A percentile compares a stretch with the other conserved stretches of the same genome.
phyloP scores from a whole-genome alignment of 495 filamentous ascomycete species.

The Penicillium tannophilum region DNA sequence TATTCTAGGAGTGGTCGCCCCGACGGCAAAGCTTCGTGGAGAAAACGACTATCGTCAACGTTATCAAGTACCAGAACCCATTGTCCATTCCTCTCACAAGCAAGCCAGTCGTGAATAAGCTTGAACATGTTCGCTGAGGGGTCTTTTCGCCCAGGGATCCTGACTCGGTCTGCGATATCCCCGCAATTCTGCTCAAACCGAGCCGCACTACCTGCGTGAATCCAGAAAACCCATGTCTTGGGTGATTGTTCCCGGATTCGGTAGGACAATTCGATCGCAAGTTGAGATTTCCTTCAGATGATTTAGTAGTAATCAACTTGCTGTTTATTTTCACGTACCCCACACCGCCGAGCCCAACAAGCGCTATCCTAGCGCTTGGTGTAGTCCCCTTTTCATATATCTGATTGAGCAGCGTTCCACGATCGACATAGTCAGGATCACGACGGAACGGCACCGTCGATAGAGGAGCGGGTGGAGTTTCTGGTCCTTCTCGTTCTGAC shows the following conservation, averaged over 20 bases:
- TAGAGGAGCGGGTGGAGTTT: conserved; percentile 1
- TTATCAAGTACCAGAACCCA: conserved; percentile 14
- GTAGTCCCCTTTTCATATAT: background rate
- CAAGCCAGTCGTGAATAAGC: conserved; percentile 42
- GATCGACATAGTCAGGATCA: conserved; percentile 6
- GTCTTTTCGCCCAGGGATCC: conserved; percentile 38
- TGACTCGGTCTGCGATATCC: conserved; percentile 39
- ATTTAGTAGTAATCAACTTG: background rate
- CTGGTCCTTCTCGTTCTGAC: background rate
- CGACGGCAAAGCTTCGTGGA: conserved; percentile 11
- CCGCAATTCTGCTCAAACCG: conserved; percentile 42
- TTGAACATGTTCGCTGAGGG: conserved; percentile 40
- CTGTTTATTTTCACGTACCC: conserved; percentile 1
- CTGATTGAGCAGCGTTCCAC: background rate
- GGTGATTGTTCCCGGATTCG: conserved; percentile 36
- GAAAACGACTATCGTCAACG: conserved; percentile 23
- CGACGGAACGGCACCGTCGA: conserved; percentile 2
- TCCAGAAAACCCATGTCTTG: conserved; percentile 52
- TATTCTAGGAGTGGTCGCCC: background rate
- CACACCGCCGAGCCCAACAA: conserved; percentile 6
- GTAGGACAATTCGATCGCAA: conserved; percentile 45
- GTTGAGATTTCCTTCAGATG: conserved; percentile 35
- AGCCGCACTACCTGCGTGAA: conserved; percentile 15
- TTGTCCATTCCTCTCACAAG: conserved; percentile 20
- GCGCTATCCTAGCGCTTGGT: background rate